phyloP scores from a whole-genome alignment of 768 basidiomycete genomes.

The Hemileccinum rubropunctum region DNA sequence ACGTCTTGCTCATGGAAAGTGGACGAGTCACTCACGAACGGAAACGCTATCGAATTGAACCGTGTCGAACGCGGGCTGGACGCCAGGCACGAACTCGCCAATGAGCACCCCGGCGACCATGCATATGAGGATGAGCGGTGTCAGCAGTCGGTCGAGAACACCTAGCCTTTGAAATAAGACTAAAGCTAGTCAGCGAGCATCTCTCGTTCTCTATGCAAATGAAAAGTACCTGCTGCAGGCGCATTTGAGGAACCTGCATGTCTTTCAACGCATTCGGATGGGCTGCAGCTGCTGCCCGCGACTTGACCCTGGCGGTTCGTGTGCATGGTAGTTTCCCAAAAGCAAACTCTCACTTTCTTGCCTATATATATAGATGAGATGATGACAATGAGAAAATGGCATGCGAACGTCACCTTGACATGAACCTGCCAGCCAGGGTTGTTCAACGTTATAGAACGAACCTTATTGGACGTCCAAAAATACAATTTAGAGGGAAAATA shows the following conservation, averaged over 20 bases:
- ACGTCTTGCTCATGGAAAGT: not conserved
- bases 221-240: constrained; percentile 2
- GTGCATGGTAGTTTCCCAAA: not conserved
- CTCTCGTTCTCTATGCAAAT: not conserved
- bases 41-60: constrained; percentile 69
- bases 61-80: constrained; percentile 61
- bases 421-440: no score
- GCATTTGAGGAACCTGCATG: not conserved
- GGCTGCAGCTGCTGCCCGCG: not conserved
- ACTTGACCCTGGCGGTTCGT: not conserved
- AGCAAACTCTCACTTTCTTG: no score
- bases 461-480: no score
- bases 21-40: constrained; percentile 53
- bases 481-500: no score
- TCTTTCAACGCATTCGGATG: not conserved
- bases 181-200: constrained; percentile 9
- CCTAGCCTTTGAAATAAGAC: constrained; percentile 42
- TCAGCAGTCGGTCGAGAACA: constrained; percentile 58
- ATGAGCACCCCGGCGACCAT: constrained; percentile 80
- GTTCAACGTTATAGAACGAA: no score
- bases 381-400: no score
- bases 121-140: constrained; percentile 60
- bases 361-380: no score
- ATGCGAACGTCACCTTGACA: no score
- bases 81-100: constrained; percentile 60